Base-by-base conservation (phyloP, 2,329 filamentous ascomycete species). In the Colletotrichum euphorbiae region DNA sequence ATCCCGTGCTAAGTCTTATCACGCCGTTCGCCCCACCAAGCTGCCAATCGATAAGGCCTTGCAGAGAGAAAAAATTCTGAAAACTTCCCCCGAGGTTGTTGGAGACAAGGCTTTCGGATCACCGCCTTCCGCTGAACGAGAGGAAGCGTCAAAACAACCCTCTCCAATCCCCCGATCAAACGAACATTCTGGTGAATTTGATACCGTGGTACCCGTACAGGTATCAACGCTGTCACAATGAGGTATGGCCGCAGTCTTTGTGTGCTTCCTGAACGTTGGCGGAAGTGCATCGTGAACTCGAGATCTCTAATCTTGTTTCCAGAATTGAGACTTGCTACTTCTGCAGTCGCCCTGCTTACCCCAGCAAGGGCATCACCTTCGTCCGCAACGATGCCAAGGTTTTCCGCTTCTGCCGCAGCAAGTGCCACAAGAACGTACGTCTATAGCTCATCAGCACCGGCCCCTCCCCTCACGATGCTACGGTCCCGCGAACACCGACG, bases 341-440 rank as follows among this genome's bases (percentile, higher is more conserved):
- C 68, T 83, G 81, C 77, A 79, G 79, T 73, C 79, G 83, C 72
- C 83, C 84, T 73, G 80, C 83, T 62, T 86, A 85, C 74, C 84
- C 84, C 50, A 83, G 82, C 78, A 89, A 84, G 75, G 81, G 82
- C 70, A 84, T 84, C 66, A 83, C 80, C 36, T 80, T 80, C 63
- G 77, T 78, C 68, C 76, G 78, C 48, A 80, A 80, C 70, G 78
- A 80, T 73, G 81, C 80, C 70, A 81, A 83, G 75, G 76, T 81
- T 50, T 89, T 89, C 74, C 80, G 87, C 63, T 90, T 90, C 80
- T 90, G 87, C 77, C 80, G 84, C 63, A 84, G 80, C 74, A 86
- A 89, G 48, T 89, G 87, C 79, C 86, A 87, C 78, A 83, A 84
- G 75, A 91, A 90, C 80, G 82, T 84, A 75, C 71, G 79, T 76